A percentile compares a stretch with the other conserved stretches of the same genome.
Conservation (phyloP, 257 asterid genomes). For the Scutellaria galericulata region DNA sequence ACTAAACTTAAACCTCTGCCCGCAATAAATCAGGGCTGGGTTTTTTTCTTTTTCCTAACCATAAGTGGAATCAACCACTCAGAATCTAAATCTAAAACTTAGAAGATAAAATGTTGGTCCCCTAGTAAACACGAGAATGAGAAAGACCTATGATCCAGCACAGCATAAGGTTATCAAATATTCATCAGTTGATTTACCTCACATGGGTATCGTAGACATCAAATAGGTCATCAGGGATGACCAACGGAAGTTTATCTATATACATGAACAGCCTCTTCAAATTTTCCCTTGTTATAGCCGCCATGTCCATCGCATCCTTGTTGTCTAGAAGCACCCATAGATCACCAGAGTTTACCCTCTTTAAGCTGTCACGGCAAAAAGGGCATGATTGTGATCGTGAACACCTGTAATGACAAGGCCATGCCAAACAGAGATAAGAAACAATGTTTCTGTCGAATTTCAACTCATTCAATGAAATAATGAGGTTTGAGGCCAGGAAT, state of each 20-base stretch:
- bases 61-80: conserved; percentile 41
- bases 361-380: conserved; percentile 92
- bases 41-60: conserved; percentile 39
- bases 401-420: conserved; percentile 59
- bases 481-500: not conserved
- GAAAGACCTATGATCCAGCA: conserved; percentile 31
- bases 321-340: conserved; percentile 85
- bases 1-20: conserved; percentile 58
- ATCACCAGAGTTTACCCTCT: conserved; percentile 83
- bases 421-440: not conserved
- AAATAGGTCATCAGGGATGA: conserved; percentile 77
- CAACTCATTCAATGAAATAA: not conserved
- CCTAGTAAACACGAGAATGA: conserved; percentile 13
- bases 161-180: conserved; percentile 20
- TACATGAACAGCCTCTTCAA: conserved; percentile 87
- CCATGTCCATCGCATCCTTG: conserved; percentile 73
- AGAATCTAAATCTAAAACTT: conserved; percentile 39
- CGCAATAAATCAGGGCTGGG: conserved; percentile 56
- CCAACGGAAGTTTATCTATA: conserved; percentile 80
- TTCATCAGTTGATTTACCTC: conserved; percentile 50
- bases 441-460: not conserved
- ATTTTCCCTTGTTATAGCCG: conserved; percentile 76
- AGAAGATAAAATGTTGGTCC: conserved; percentile 34
- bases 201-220: conserved; percentile 79
- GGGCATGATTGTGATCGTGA: conserved; percentile 95